Base-by-base conservation (phyloP, 495 filamentous ascomycete genomes). In the Penicillium odoratum region DNA sequence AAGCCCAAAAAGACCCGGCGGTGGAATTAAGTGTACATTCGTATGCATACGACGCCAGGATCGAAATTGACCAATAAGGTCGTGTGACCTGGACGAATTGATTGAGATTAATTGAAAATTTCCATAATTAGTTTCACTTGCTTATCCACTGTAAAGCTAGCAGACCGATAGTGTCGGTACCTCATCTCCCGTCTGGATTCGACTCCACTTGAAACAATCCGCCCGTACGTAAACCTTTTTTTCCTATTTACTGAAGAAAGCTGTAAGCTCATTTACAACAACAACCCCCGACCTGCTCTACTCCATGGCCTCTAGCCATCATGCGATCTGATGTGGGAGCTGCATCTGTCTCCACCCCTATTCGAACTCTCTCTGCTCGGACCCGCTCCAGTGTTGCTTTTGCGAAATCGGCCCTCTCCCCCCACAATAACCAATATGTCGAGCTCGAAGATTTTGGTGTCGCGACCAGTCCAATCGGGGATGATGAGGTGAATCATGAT, bases 371-470 rank as follows among this genome's bases (percentile, higher is more conserved):
- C 31, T 55, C 58, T 31, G 21, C 40, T 18, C 42, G 46, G 36
- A 48, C 46, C 30, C 52, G 58, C 47, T 43, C 18, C 43, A 48
- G 45, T 40, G 38, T 48, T 42, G 57, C 53, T 11, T 48, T 53
- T 48, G 21, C 42, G 11, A 51, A 55, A 33, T 51, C 52, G 16
- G 47, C 52, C 9, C 51, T 53, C 21, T 53, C 53, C 42, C 34
- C 48, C 45, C 49, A 54, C 50, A 50, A 49, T 44, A 49, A 54
- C 31, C 55, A 45, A 38, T 61, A 61, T 42, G 48, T 61, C 46
- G 59, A 61, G 18, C 50, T 61, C 6, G 55, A 61, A 26, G 59
- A 61, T 29, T 61, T 61, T 15, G 11, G 45, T 8, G 21, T 45
- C 5, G 36, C 54, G 5, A 45, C 15, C 31, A 51, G 48, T 36